phyloP scores from a whole-genome alignment of 768 basidiomycete genomes.

The Mycena metata region DNA sequence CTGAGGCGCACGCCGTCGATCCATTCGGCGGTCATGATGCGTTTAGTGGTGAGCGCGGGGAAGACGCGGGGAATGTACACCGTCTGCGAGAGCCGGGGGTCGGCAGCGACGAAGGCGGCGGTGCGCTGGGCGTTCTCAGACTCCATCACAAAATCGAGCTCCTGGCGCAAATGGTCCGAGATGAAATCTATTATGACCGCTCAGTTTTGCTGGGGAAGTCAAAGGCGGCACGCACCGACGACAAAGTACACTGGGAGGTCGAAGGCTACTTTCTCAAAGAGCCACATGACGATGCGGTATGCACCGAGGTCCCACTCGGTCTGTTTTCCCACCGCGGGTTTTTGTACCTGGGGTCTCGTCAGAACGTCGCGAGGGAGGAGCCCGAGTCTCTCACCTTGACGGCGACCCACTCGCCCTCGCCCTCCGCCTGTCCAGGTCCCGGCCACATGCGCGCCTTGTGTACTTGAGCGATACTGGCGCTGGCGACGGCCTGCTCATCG shows the following conservation, averaged over 20 bases:
- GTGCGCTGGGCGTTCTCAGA: conserved; percentile 82
- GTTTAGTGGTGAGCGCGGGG: conserved; percentile 77
- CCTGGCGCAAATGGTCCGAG: conserved; percentile 83
- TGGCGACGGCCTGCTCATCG: conserved; percentile 82
- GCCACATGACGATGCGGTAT: conserved; percentile 82
- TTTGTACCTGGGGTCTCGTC: conserved; percentile 65
- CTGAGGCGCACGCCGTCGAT: conserved; percentile 82
- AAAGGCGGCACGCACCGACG: conserved; percentile 64
- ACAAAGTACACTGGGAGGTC: conserved; percentile 88
- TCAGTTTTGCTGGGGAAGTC: not conserved
- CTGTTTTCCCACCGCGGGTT: conserved; percentile 88
- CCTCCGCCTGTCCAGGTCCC: conserved; percentile 53
- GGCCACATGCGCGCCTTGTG: conserved; percentile 78
- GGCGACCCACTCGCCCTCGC: conserved; percentile 79
- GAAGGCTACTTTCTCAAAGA: conserved; percentile 84
- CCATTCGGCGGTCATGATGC: conserved; percentile 89
- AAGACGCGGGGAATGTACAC: conserved; percentile 87
- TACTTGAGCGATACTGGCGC: conserved; percentile 94
- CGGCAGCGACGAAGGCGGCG: conserved; percentile 73
- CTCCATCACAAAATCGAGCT: conserved; percentile 87
- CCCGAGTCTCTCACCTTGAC: conserved; percentile 68
- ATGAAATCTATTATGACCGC: conserved; percentile 68
- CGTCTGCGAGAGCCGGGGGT: conserved; percentile 75
- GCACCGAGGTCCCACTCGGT: conserved; percentile 87
- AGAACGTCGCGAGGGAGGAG: not conserved